These are phyloP conservation scores for Plasmodium malariae DNA, from an alignment of 169 alveolate genomes.

Conservation along the genomic window DNA sequence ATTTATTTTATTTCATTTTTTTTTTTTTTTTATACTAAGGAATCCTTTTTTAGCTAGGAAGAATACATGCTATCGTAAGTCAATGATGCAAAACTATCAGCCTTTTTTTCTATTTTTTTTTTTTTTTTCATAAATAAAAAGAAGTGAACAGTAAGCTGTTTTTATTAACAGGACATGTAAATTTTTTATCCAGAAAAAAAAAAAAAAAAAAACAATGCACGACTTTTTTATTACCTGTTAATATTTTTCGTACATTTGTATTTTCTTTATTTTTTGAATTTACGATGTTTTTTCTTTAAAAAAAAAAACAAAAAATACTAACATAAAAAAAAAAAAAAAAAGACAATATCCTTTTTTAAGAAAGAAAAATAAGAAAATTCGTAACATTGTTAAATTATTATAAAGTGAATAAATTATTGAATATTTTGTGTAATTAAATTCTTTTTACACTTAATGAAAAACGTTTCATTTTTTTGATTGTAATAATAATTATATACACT, in stretches of 20 bases:
- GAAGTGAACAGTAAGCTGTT: conserved; percentile 39
- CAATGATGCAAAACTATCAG: not conserved
- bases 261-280: conserved; percentile 22
- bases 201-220: conserved; percentile 43
- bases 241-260: conserved; percentile 25
- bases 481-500: conserved; percentile 25
- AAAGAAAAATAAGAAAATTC: conserved; percentile 12
- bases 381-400: conserved; percentile 26
- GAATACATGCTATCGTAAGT: not conserved
- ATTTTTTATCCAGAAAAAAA: not conserved
- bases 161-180: conserved; percentile 30
- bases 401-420: conserved; percentile 4
- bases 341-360: conserved; percentile 34
- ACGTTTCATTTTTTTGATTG: conserved; percentile 13
- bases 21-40: too few species aligned
- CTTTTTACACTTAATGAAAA: conserved; percentile 18
- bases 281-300: too few species aligned
- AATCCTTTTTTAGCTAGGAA: too few species aligned
- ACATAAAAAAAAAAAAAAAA: conserved; percentile 16
- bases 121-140: not conserved
- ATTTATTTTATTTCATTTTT: too few species aligned
- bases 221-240: conserved; percentile 16
- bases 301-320: conserved; percentile 21
- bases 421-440: conserved; percentile 4
- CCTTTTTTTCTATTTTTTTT: conserved; percentile 13